Base-by-base conservation (phyloP, 805 yeast genomes). In the Yamadazyma insecticola region DNA sequence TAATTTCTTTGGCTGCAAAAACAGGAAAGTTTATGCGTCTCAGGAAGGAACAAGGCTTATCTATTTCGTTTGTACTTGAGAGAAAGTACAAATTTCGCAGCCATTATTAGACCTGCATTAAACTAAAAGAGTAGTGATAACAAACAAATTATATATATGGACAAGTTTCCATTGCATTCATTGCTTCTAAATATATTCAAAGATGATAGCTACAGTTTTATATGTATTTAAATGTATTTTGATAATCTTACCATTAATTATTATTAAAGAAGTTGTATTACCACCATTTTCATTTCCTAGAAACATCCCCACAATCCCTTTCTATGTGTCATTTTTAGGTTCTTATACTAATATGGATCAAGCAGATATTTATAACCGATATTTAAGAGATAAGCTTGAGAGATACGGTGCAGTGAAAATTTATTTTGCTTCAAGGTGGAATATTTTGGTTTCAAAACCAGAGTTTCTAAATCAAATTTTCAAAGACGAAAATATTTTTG, bases 401-500 rank as follows among this genome's bases (percentile, higher is more conserved):
- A 63, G 58, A 29, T 54, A 66, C 45, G 82, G 82, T 0, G 80
- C 80, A 0, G 81, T 70, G 0, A 75, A 75, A 47, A 57, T 75
- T 4, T 76, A 66, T 45, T 76, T 75, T 55, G 82, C 76, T 5
- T 72, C 78, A 1, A 61, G 77, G 35, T 76, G 82, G 82, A 76
- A 76, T 41, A 65, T 75, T 13, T 47, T 76, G 18, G 73, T 76
- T 1, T 59, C 72, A 2, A 61, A 49, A 29, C 81, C 81, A 2
- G 64, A 66, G 19, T 61, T 51, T 31, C 50, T 76, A 37, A 48
- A 51, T 5, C 70, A 70, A 32, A 47, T 76, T 6, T 63, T 75
- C 37, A 68, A 60, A 41, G 61, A 73, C 31, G 78, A 75, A 35
- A 57, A 64, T 13, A 50, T 62, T 1, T 76, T 63, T 51, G 75